Evolutionary conservation across 805 yeast species (phyloP), one percentile per base, ranked within the genome.

Genomic region (Debaryomyces prosopidis): DNA sequence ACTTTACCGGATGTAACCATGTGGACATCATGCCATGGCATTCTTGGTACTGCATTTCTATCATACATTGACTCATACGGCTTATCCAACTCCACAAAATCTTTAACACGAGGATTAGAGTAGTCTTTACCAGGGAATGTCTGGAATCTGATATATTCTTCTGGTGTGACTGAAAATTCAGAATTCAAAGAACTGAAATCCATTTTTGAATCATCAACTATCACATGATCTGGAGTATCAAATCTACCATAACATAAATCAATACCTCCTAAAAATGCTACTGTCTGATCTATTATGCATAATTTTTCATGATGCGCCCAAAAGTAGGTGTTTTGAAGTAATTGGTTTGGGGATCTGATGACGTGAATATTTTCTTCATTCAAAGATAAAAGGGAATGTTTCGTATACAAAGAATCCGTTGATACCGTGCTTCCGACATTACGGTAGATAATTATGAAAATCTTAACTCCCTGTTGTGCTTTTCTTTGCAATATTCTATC

Each of bases 21-120:
- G 54, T 94, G 98, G 32, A 94, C 89, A 75, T 94, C 99, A 65
- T 94, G 99, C 99, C 99, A 94, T 8, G 99, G 99, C 99, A 94
- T 94, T 56, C 99, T 80, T 2, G 99, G 98, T 16, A 80, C 77
- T 15, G 64, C 64, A 12, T 77, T 72, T 48, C 99, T 78, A 63
- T 94, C 96, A 59, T 89, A 89, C 94, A 92, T 86, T 17, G 89
- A 88, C 41, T 89, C 95, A 58, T 84, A 89, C 2, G 99, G 98
- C 54, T 83, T 81, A 51, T 90, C 89, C 46, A 94, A 74, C 3
- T 77, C 84, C 58, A 63, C 79, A 62, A 94, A 94, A 63, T 94
- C 99, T 57, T 85, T 85, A 12, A 87, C 89, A 52, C 99, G 79
- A 2, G 99, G 96, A 62, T 94, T 94, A 0, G 98, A 91, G 63